These are phyloP conservation scores for Clitopilus passeckerianus DNA, from an alignment of 768 basidiomycete genomes.

Conservation along the genomic window DNA sequence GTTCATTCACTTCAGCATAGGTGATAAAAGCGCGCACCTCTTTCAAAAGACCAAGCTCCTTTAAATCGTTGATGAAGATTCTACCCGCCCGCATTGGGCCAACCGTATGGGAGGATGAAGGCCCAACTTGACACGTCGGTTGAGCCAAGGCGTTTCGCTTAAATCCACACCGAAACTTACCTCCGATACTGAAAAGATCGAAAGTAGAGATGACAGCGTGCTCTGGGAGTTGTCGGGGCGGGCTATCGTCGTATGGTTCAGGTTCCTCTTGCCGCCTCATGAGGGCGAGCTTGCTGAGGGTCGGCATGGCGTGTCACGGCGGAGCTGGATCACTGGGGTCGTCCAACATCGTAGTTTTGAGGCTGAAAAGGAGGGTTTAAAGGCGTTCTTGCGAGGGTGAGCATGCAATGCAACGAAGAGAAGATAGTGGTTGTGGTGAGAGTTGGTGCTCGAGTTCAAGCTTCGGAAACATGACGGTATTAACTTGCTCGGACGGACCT, in stretches of 20 bases:
- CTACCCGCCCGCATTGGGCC: slow-evolving; percentile 83
- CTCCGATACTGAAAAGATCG: slow-evolving; percentile 89
- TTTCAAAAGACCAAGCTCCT: slow-evolving; percentile 62
- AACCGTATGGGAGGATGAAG: slow-evolving; percentile 48
- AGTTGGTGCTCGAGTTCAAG: not conserved
- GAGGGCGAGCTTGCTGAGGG: slow-evolving; percentile 8
- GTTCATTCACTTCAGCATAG: slow-evolving; percentile 1
- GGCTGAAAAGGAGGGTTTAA: slow-evolving; percentile 1
- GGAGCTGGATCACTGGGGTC: not conserved
- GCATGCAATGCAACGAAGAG: slow-evolving; percentile 3
- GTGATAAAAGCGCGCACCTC: slow-evolving; percentile 37
- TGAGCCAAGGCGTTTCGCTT: slow-evolving; percentile 3
- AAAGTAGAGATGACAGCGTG: slow-evolving; percentile 94
- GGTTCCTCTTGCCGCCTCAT: slow-evolving; percentile 5
- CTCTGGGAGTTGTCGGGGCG: slow-evolving; percentile 38
- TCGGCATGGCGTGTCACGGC: not conserved
- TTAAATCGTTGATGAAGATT: slow-evolving; percentile 78
- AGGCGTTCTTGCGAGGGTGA: slow-evolving; percentile 5
- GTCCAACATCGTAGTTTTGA: slow-evolving; percentile 3
- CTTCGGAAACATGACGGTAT: slow-evolving; percentile 18
- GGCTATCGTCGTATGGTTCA: not conserved
- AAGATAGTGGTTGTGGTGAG: not conserved
- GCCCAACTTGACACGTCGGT: slow-evolving; percentile 30
- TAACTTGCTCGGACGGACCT: slow-evolving; percentile 10
- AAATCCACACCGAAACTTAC: slow-evolving; percentile 31